A percentile compares a stretch with the other conserved stretches of the same genome.
Evolutionary conservation across 495 filamentous ascomycete genomes (phyloP).

Genomic region (Neurospora tetrasperma): DNA sequence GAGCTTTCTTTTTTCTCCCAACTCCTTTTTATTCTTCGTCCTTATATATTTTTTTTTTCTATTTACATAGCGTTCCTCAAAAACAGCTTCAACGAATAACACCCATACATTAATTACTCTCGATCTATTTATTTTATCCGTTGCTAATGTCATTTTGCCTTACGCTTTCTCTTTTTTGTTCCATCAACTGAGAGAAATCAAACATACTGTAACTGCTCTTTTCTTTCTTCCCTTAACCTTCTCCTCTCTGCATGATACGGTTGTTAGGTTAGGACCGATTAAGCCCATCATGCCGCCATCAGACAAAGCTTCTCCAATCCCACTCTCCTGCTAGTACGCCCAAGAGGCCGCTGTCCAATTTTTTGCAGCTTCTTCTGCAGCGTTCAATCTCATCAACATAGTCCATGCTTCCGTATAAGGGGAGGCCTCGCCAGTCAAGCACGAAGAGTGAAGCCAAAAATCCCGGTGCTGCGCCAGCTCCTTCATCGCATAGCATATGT

Average conservation of each 20-base stretch:
- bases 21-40: background rate
- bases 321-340: background rate
- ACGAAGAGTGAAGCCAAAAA: conserved; percentile 28
- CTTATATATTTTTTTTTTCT: too few species aligned
- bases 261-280: background rate
- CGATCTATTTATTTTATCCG: background rate
- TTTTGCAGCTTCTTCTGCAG: background rate
- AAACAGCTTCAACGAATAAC: background rate
- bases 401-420: background rate
- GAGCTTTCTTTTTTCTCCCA: background rate
- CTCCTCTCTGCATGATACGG: background rate
- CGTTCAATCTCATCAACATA: background rate
- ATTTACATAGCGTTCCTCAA: background rate
- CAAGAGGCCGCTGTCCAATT: background rate
- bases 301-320: background rate
- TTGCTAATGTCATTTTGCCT: background rate
- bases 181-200: background rate
- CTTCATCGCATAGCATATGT: background rate
- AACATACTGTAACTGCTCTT: background rate
- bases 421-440: background rate
- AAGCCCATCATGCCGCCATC: background rate
- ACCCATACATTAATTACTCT: background rate
- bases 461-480: conserved; percentile 1
- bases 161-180: background rate
- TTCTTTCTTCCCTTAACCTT: background rate